Conservation (phyloP, 164 flowering plant species). For the Magnolia changhungtana region DNA sequence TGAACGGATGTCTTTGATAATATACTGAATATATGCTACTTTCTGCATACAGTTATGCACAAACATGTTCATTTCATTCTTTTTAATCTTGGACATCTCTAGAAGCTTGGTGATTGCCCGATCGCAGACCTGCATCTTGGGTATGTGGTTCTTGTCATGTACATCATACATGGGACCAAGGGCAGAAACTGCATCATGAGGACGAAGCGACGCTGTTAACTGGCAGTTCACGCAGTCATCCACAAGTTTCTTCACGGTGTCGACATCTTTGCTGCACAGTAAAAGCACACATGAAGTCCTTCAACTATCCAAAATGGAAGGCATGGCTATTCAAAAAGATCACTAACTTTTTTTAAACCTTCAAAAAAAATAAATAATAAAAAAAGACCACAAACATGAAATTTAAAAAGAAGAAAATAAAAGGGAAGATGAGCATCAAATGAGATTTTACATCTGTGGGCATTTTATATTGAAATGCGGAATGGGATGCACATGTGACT, state of each 20-base stretch:
- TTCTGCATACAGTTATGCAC: constrained; percentile 87
- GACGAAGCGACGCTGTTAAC: constrained; percentile 82
- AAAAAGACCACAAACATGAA: background rate
- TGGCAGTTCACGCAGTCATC: constrained; percentile 79
- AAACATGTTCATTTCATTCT: constrained; percentile 85
- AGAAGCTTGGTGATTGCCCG: constrained; percentile 62
- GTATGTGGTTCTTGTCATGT: constrained; percentile 87
- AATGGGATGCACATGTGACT: too few relatives aligned
- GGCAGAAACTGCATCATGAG: constrained; percentile 99
- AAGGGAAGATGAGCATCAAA: background rate
- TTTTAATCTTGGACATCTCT: constrained; percentile 58
- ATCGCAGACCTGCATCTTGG: constrained; percentile 73
- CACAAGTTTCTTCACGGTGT: constrained; percentile 88
- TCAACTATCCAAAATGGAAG: background rate
- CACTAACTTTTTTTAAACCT: background rate
- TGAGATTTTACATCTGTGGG: background rate
- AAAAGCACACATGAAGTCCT: background rate
- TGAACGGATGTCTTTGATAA: constrained; percentile 70
- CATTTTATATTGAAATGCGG: too few relatives aligned
- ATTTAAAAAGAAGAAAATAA: too few relatives aligned
- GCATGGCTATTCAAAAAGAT: background rate
- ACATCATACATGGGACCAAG: constrained; percentile 98
- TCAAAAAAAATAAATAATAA: background rate
- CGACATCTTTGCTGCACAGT: constrained; percentile 89
- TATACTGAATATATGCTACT: constrained; percentile 62